Evolutionary conservation across 495 filamentous ascomycete genomes (phyloP), one percentile per base, ranked within the genome.

Genomic region (Penicillium fimorum): DNA sequence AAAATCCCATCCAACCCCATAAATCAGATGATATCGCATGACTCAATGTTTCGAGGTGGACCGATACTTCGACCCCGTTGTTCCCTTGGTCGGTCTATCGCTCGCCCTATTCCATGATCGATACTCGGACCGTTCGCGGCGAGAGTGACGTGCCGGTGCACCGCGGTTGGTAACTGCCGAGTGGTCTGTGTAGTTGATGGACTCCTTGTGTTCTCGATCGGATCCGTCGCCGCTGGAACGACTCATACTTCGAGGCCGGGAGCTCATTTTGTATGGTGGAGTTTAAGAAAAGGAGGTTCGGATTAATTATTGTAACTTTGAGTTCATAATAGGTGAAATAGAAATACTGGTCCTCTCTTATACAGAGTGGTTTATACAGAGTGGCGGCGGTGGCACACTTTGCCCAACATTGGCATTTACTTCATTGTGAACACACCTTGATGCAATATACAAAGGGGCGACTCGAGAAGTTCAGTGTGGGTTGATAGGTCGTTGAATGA

Each of bases 11-110:
- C 3, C 10, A 20, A 24, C 10, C 41, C 18, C 10, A 24, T 2
- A 10, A 43, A 7, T 13, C 41, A 24, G 18, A 43, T 20, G 18
- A 43, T 20, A 48, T 48, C 24, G 12, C 27, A 30, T 15, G 17
- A 32, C 9, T 66, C 53, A 69, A 59, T 69, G 66, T 32, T 61
- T 57, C n/a, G 66, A 64, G 3, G 15, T 52, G 0, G 64, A 64
- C 5, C 66, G 42, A 59, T 53, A 47, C 45, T 57, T 69, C 4
- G 64, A 57, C 10, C 66, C 66, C n/a, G 66, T 69, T 30, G 12
- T 55, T n/a, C 61, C 61, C 20, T 11, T 45, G 0, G 17, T 40
- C 3, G 40, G 54, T 42, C 37, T 29, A 27, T 64, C 55, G 32
- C 50, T 64, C 4, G 56, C 50, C 9, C 61, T 51, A 32, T 54